Base-by-base conservation (phyloP, 257 asterid genomes). In the Cruciata laevipes region DNA sequence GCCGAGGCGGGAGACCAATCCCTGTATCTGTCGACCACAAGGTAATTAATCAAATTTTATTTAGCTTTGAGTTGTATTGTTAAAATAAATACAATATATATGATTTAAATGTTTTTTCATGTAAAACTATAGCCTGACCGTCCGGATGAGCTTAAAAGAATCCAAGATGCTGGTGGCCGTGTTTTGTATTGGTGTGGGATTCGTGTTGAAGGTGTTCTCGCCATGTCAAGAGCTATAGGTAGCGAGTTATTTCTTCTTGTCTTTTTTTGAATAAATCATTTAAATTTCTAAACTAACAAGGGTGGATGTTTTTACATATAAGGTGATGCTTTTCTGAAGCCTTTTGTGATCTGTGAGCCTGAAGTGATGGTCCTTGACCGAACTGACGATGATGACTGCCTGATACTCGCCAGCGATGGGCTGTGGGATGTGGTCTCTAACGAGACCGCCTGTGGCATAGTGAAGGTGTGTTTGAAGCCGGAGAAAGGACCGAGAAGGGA, bases 191-290 rank as follows among this genome's bases (percentile, higher is more conserved):
- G n/a, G n/a, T n/a, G n/a, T n/a, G n/a, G n/a, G n/a, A n/a, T n/a
- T n/a, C n/a, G n/a, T 0, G 97, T 90, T 27, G 85, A 81, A 4
- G 97, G 96, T 13, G 86, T 88, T 25, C 89, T 90, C 0, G 94
- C 96, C 68, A 90, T 88, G 97, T 90, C 96, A 32, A 86, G 97
- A 76, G 96, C 97, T 32, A 89, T 89, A 49, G 95, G 95, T 83
- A 61, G 5, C 7, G 23, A 21, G 73, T 61, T 65, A 51, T 27
- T 18, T 35, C 6, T 8, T 35, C 12, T 1, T 7, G 7, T 20
- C 11, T 53, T 18, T n/a, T n/a, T n/a, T 8, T 1, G 5, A 53
- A 1, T 5, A 21, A 7, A 21, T 53, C 27, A n/a, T n/a, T 56
- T 8, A 24, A 23, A 10, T 21, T 56, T 21, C 12, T 9, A 9